Conservation (phyloP, 805 yeast species). For the Cephaloascus fragrans region DNA sequence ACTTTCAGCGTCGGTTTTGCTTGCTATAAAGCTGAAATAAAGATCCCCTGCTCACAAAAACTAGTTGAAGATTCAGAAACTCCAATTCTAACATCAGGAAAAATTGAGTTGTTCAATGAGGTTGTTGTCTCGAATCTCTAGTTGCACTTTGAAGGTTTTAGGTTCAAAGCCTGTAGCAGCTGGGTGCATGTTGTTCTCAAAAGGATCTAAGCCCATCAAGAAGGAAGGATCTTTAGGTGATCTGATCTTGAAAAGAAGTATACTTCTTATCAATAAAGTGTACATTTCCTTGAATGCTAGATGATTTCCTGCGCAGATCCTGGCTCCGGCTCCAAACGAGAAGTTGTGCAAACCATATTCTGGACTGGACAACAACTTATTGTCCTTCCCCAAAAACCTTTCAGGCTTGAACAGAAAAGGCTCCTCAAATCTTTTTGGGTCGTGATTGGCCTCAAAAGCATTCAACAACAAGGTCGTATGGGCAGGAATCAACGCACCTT, state of each 20-base stretch:
- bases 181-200: constrained; percentile 40
- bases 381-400: constrained; percentile 32
- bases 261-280: constrained; percentile 39
- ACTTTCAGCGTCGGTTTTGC: no score
- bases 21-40: no score
- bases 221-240: constrained; percentile 20
- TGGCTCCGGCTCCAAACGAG: constrained; percentile 60
- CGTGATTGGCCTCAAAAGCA: constrained; percentile 65
- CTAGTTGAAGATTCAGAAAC: no score
- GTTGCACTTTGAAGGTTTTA: constrained; percentile 18
- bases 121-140: constrained; percentile 6
- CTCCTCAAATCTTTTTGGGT: constrained; percentile 25
- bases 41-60: no score
- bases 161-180: constrained; percentile 60
- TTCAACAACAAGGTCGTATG: constrained; percentile 56
- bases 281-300: constrained; percentile 62
- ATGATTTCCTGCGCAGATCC: constrained; percentile 64
- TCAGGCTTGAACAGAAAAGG: constrained; percentile 44
- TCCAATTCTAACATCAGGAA: no score
- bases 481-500: constrained; percentile 35
- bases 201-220: constrained; percentile 40
- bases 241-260: constrained; percentile 40
- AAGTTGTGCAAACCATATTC: constrained; percentile 27
- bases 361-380: constrained; percentile 6
- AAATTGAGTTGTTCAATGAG: not conserved